Evolutionary conservation across 768 basidiomycete species (phyloP).

Genomic region (Tulasnella sp.): DNA sequence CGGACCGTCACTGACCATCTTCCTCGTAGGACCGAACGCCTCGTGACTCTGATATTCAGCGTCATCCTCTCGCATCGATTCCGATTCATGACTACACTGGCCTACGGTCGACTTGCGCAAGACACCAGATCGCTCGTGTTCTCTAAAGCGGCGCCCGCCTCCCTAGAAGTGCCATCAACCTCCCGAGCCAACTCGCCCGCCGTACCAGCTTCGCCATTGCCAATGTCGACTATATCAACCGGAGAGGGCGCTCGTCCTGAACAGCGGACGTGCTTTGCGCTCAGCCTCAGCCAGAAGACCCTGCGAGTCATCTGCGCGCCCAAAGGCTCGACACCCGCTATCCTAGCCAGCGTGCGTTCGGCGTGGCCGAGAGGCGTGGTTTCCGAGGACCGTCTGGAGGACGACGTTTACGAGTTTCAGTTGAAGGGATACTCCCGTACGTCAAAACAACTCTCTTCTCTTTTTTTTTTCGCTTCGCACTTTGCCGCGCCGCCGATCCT

Average conservation of each 20-base stretch:
- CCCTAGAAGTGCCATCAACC: not conserved
- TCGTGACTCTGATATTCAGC: slow-evolving; percentile 33
- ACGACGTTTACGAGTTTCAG: slow-evolving; percentile 35
- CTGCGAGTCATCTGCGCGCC: slow-evolving; percentile 35
- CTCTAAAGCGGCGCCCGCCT: not conserved
- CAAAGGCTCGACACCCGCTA: slow-evolving; percentile 33
- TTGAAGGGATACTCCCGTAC: slow-evolving; percentile 34
- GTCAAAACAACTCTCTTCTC: slow-evolving; percentile 12
- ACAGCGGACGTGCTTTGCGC: slow-evolving; percentile 21
- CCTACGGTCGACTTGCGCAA: slow-evolving; percentile 35
- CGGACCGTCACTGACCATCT: not conserved
- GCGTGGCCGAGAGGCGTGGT: slow-evolving; percentile 36
- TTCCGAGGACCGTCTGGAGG: slow-evolving; percentile 28
- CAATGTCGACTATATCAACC: not conserved
- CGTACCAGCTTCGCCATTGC: slow-evolving; percentile 1
- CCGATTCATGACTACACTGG: slow-evolving; percentile 28
- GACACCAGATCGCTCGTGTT: slow-evolving; percentile 32
- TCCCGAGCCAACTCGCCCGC: not conserved
- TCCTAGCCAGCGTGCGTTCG: slow-evolving; percentile 30
- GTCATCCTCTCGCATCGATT: slow-evolving; percentile 33
- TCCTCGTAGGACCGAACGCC: slow-evolving; percentile 28
- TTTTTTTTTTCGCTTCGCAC: not conserved
- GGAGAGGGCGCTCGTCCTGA: not conserved
- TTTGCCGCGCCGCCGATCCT: not conserved
- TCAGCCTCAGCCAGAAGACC: slow-evolving; percentile 12